Percentiles rank a stretch among this genome's conserved stretches.
Conservation (phyloP, 2,329 filamentous ascomycete genomes). For the Paecilomyces variotii region DNA sequence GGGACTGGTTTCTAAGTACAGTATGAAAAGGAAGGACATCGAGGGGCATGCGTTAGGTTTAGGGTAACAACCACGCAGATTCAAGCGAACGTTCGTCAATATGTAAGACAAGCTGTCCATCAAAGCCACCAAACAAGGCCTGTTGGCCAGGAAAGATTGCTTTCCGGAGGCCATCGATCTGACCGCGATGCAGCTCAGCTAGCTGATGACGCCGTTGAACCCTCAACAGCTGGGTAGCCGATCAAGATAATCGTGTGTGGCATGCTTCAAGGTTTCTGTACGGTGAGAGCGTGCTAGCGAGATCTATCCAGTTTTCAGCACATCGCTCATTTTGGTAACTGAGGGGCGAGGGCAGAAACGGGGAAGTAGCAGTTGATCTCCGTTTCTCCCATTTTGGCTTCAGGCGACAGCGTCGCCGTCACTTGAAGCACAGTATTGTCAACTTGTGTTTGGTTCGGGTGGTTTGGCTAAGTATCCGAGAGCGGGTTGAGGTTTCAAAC, state of each 20-base stretch:
- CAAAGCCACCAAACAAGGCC: not conserved
- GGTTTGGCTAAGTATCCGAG: not conserved
- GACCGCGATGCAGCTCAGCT: not conserved
- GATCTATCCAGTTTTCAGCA: not conserved
- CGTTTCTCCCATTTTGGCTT: not conserved
- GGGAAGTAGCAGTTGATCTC: not conserved
- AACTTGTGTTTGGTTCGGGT: not conserved
- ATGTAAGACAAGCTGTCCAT: not conserved
- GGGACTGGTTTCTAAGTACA: not conserved
- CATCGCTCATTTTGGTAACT: not conserved
- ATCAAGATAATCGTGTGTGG: not conserved
- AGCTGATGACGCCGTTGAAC: not conserved
- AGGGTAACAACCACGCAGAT: not conserved
- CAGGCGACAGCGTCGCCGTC: not conserved
- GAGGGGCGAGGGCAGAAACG: not conserved
- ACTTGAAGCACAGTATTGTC: not conserved
- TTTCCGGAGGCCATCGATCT: not conserved
- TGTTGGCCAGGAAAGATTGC: not conserved
- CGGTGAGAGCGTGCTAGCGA: not conserved
- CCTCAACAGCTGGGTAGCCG: not conserved
- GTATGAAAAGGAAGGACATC: not conserved
- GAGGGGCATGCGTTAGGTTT: not conserved
- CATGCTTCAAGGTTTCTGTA: not conserved
- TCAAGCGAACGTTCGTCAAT: not conserved
- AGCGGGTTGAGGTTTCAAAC: not conserved